Base-by-base conservation (phyloP, 169 alveolate genomes). In the Eimeria necatrix region DNA sequence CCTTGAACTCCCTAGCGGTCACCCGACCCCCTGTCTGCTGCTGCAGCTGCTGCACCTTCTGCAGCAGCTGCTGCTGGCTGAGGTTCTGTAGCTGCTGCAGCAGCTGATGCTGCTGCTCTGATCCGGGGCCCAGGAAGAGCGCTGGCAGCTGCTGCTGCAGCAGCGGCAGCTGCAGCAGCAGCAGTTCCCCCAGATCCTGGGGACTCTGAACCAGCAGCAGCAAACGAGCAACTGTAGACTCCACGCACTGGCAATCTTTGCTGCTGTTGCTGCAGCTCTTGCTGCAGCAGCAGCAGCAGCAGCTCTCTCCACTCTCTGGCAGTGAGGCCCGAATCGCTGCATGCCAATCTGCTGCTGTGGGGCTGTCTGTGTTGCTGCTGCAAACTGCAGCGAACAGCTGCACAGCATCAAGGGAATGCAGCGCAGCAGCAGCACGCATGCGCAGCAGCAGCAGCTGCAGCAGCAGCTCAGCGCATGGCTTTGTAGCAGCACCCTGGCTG, bases 111-210 rank as follows among this genome's bases (percentile, higher is more conserved):
- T 46, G 88, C 88, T 46, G 88, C 59, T 20, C 88, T 4, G 88
- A 16, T 8, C 70, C 59, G 46, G 22, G 48, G 52, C 88, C 88
- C 18, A 78, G 70, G 52, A 78, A 78, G 12, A 78, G 70, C 7
- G 88, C 41, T 46, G 88, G 70, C 88, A 78, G 68, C 20, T 78
- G 88, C 88, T 78, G 88, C 68, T 78, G 88, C 88, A 78, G 88
- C 88, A 12, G n/a, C 9, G 48, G 88, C 70, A 78, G 88, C 88
- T 78, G 88, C 70, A 78, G 49, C 88, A 8, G 88, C 88, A 78
- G 88, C 88, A 78, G 49, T 68, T 78, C 49, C 16, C 59, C 48
- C 46, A 78, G 59, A 22, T 41, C 16, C 46, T 78, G 24, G 48
- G 68, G 24, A 53, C 49, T 68, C 4, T 10, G 8, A 12, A 8